These are phyloP conservation scores for Stagonosporopsis vannaccii DNA, from an alignment of 2,329 filamentous ascomycete species.

Conservation along the genomic window DNA sequence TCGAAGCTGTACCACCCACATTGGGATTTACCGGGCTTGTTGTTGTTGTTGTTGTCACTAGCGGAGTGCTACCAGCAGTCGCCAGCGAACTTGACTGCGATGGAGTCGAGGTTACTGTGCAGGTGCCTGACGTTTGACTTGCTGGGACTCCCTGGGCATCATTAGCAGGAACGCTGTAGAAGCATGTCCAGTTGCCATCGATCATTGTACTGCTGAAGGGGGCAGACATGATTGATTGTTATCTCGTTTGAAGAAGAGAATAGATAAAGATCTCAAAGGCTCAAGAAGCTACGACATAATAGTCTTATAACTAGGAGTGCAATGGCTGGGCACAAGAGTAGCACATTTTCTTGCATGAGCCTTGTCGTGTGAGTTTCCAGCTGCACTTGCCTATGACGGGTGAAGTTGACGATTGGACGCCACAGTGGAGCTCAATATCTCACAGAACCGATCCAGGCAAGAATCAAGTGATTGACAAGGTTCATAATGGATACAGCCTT, in stretches of 20 bases:
- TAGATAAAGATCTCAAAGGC: not conserved
- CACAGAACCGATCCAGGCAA: not conserved
- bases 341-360: no score
- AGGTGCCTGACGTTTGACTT: not conserved
- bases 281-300: not conserved
- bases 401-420: conserved; percentile 6
- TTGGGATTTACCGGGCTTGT: not conserved
- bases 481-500: not conserved
- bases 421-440: not conserved
- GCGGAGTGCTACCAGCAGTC: no score
- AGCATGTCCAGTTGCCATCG: not conserved
- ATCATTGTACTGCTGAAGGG: not conserved
- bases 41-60: not conserved
- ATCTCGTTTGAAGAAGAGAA: not conserved
- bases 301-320: not conserved
- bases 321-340: not conserved
- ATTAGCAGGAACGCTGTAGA: not conserved
- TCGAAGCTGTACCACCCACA: not conserved
- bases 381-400: not conserved
- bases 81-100: no score
- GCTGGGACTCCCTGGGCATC: not conserved
- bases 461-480: not conserved
- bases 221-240: not conserved
- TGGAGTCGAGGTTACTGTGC: not conserved
- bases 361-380: not conserved